Conservation (phyloP, 2,329 filamentous ascomycete genomes). For the Pyrenophora seminiperda region DNA sequence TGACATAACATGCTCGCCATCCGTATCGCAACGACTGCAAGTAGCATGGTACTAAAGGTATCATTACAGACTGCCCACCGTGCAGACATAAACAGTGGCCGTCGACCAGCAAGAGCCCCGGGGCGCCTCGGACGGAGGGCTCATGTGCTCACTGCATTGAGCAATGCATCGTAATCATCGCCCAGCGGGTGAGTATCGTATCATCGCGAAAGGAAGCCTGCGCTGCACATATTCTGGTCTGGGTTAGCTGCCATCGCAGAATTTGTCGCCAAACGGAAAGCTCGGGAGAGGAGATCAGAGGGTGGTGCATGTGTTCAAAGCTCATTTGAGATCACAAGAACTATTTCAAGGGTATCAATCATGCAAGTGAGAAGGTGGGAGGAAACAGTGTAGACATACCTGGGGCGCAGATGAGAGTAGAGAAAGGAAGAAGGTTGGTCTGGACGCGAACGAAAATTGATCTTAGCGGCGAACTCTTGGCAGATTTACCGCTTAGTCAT, state of each 20-base stretch:
- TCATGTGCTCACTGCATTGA: no score
- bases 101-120: no score
- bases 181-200: background rate
- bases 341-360: slow-evolving; percentile 60
- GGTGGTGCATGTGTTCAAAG: slow-evolving; percentile 66
- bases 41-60: background rate
- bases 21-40: background rate
- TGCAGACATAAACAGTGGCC: no score
- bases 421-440: slow-evolving; percentile 27
- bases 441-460: slow-evolving; percentile 35
- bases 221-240: slow-evolving; percentile 5
- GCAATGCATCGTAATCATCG: no score
- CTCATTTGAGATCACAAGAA: slow-evolving; percentile 62
- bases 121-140: no score
- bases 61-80: no score
- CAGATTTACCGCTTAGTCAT: slow-evolving; percentile 38
- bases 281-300: slow-evolving; percentile 51
- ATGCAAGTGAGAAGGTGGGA: slow-evolving; percentile 39
- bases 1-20: background rate
- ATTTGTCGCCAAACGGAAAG: slow-evolving; percentile 15
- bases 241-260: slow-evolving; percentile 27
- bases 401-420: slow-evolving; percentile 25
- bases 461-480: slow-evolving; percentile 38
- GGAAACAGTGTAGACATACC: slow-evolving; percentile 29
- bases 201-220: background rate